phyloP scores from a whole-genome alignment of 805 yeast species.

The Debaryomyces tyrocola region DNA sequence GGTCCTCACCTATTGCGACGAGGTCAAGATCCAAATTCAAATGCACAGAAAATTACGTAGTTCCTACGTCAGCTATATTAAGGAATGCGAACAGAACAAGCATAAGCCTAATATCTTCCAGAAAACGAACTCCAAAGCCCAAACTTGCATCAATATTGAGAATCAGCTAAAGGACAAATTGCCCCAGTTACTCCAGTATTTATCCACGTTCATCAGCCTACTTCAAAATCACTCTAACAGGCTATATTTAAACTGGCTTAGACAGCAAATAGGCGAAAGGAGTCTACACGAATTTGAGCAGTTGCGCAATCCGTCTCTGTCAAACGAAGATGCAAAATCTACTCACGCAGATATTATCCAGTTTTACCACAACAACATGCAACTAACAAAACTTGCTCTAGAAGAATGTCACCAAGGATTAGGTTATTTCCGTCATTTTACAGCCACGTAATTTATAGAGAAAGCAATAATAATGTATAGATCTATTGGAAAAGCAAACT shows the following conservation, averaged over 20 bases:
- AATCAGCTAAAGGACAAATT: conserved; percentile 8
- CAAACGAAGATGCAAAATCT: neutral
- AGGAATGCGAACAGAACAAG: conserved; percentile 1
- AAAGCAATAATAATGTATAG: neutral
- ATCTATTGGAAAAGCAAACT: too few relatives aligned
- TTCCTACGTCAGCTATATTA: conserved; percentile 5
- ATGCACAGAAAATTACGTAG: conserved; percentile 4
- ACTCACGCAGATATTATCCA: neutral
- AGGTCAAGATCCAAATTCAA: conserved; percentile 3
- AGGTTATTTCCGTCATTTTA: neutral
- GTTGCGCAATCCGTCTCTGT: conserved; percentile 1
- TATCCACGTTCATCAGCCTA: conserved; percentile 6
- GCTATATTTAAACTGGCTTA: conserved; percentile 14
- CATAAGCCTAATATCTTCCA: conserved; percentile 2
- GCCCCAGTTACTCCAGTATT: conserved; percentile 6
- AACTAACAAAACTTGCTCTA: conserved; percentile 1
- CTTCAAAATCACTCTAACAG: conserved; percentile 7
- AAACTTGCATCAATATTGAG: conserved; percentile 8
- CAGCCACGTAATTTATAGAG: neutral
- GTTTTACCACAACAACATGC: conserved; percentile 1
- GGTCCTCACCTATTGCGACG: conserved; percentile 7
- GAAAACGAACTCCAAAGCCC: conserved; percentile 5
- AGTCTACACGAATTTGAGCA: conserved; percentile 14
- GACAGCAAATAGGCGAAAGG: conserved; percentile 14
- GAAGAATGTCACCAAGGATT: neutral